Evolutionary conservation across 352 stramenopile genomes (phyloP), one percentile per base, ranked within the genome.

Genomic region (Globisporangium iwayamae): DNA sequence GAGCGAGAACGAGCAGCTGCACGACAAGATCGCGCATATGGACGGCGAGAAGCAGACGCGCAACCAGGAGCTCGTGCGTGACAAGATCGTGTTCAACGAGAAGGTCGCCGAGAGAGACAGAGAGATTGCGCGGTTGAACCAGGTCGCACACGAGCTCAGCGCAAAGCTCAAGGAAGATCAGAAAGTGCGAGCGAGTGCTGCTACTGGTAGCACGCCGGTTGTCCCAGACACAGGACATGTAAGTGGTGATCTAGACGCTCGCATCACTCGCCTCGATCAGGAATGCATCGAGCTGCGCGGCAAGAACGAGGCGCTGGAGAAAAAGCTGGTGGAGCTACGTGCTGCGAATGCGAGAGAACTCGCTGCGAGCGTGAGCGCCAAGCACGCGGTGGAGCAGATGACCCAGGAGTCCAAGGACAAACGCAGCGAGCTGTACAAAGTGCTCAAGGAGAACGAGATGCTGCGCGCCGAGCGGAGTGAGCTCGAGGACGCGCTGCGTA

Each of bases 371-470:
- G 59, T 71, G 25, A 66, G 70, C 32, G 74, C 87, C 63, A 76
- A 71, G 32, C 67, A 68, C 41, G 71, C 63, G 5, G 68, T 66
- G 10, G 63, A 76, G 30, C 72, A 73, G 66, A 69, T 81, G 56
- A 65, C 67, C 3, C 69, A 80, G 55, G 71, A 79, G 51, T 74
- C 66, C 22, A 81, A 79, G 38, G 71, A 76, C 66, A 81, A 86
- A 55, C 75, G 73, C 3, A 78, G 73, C 45, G 82, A 89, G 67
- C 72, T 91, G 32, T 89, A 86, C 63, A 69, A 73, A n/a, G 73
- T 78, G 11, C 65, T 91, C 9, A 78, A 83, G 28, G 82, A 91
- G 64, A 90, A 85, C 56, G 79, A 93, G 63, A n/a, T 77, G 47
- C 66, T 92, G 47, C 74, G 81, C 45, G 47, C 56, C n/a, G 78